Percentiles rank a stretch among this genome's conserved stretches.
Evolutionary conservation across 2,329 filamentous ascomycete genomes (phyloP).

Genomic region (Coniosporium tulheliwenetii): DNA sequence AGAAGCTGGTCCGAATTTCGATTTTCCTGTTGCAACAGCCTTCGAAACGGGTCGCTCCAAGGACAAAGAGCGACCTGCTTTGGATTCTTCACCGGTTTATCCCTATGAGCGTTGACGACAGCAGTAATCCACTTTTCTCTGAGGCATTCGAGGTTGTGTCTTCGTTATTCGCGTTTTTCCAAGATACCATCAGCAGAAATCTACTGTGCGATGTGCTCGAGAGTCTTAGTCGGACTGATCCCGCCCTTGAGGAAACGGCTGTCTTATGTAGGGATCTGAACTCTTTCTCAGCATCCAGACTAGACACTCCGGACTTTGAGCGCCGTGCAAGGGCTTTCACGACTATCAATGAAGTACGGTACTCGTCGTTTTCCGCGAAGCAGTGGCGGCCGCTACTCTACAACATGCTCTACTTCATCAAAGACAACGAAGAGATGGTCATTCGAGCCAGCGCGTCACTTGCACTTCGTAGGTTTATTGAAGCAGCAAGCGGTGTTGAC

Average conservation of each 20-base stretch:
- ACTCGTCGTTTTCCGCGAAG: slow-evolving; percentile 42
- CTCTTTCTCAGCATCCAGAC: slow-evolving; percentile 51
- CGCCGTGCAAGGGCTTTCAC: slow-evolving; percentile 64
- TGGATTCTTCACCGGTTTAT: slow-evolving; percentile 71
- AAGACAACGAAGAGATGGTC: slow-evolving; percentile 74
- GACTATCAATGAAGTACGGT: slow-evolving; percentile 48
- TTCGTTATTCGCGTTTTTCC: slow-evolving; percentile 80
- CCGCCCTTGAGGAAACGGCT: slow-evolving; percentile 46
- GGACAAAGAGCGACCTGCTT: slow-evolving; percentile 67
- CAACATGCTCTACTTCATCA: slow-evolving; percentile 79
- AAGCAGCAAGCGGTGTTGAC: slow-evolving; percentile 36
- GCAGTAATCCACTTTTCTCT: slow-evolving; percentile 40
- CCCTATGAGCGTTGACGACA: slow-evolving; percentile 41
- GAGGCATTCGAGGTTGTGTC: slow-evolving; percentile 60
- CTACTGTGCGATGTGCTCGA: slow-evolving; percentile 58
- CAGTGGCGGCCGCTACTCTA: slow-evolving; percentile 83
- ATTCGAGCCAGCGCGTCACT: slow-evolving; percentile 74
- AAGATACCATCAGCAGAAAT: slow-evolving; percentile 60
- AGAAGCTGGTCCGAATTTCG: slow-evolving; percentile 64
- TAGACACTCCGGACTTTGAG: slow-evolving; percentile 84
- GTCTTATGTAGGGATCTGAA: slow-evolving; percentile 66
- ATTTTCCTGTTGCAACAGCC: slow-evolving; percentile 74
- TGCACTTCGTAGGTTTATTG: slow-evolving; percentile 62
- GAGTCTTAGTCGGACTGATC: slow-evolving; percentile 20
- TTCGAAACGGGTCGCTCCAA: slow-evolving; percentile 65